Conservation (phyloP, 441 rosid species). For the Corymbia calophylla region DNA sequence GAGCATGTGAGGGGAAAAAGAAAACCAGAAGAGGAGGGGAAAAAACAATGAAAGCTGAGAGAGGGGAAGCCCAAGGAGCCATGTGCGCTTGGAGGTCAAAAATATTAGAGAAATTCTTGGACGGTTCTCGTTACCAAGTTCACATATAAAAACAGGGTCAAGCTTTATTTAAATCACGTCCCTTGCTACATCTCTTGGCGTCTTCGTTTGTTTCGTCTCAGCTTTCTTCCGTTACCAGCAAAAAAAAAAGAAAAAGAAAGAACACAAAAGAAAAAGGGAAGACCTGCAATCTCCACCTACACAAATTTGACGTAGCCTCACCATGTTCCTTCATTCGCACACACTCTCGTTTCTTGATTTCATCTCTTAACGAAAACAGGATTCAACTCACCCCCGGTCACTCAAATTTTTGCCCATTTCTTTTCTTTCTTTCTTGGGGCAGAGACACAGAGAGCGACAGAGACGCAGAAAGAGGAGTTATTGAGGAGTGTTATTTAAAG, state of each 20-base stretch:
- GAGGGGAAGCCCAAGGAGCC: conserved; percentile 36
- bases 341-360: background rate
- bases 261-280: background rate
- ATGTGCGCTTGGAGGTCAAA: conserved; percentile 72
- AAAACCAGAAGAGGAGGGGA: conserved; percentile 19
- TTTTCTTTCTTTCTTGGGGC: background rate
- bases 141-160: background rate
- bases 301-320: background rate
- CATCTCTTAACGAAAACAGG: background rate
- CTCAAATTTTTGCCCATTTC: background rate
- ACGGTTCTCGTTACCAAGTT: conserved; percentile 4
- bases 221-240: background rate
- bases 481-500: background rate
- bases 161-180: conserved; percentile 7
- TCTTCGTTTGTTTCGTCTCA: background rate
- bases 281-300: background rate
- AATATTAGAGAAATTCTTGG: conserved; percentile 38
- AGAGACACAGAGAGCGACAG: background rate
- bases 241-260: background rate
- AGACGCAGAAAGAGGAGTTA: conserved; percentile 5
- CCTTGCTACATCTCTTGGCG: conserved; percentile 1
- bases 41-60: background rate
- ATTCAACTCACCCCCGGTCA: background rate
- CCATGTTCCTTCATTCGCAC: background rate
- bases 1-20: conserved; percentile 37